phyloP scores from a whole-genome alignment of 2,329 filamentous ascomycete species.

The Aspergillus thermomutatus region DNA sequence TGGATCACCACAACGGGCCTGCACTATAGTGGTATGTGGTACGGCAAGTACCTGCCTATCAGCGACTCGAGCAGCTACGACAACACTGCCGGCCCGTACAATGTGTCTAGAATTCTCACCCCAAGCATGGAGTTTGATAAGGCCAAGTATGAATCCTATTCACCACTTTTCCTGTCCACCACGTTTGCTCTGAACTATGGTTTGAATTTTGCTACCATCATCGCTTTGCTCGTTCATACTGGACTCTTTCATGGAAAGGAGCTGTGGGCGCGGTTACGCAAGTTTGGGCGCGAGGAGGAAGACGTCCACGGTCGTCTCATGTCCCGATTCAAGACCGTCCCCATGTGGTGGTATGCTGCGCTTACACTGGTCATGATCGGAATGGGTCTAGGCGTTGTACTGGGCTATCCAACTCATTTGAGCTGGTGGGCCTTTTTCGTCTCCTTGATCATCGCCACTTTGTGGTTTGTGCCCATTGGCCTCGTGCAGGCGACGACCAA shows the following conservation, averaged over 20 bases:
- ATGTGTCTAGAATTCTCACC: conserved; percentile 62
- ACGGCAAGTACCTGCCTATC: conserved; percentile 63
- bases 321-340: conserved; percentile 54
- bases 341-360: conserved; percentile 55
- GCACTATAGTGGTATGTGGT: conserved; percentile 66
- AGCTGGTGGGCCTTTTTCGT: conserved; percentile 71
- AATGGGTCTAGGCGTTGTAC: conserved; percentile 45
- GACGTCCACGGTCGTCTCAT: conserved; percentile 57
- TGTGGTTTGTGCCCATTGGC: conserved; percentile 58
- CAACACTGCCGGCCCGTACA: conserved; percentile 63
- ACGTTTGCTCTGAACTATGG: conserved; percentile 70
- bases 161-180: conserved; percentile 60
- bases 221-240: conserved; percentile 66
- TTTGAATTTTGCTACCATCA: conserved; percentile 68
- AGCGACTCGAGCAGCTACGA: conserved; percentile 69
- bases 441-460: conserved; percentile 60
- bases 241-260: conserved; percentile 64
- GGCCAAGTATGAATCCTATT: conserved; percentile 64
- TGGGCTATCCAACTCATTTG: conserved; percentile 63
- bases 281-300: conserved; percentile 53
- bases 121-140: conserved; percentile 61
- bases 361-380: conserved; percentile 51
- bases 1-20: conserved; percentile 58
- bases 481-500: conserved; percentile 71
- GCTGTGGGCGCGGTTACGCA: conserved; percentile 62